These are phyloP conservation scores for Dothistroma septosporum DNA, from an alignment of 2,329 filamentous ascomycete genomes.

Conservation along the genomic window DNA sequence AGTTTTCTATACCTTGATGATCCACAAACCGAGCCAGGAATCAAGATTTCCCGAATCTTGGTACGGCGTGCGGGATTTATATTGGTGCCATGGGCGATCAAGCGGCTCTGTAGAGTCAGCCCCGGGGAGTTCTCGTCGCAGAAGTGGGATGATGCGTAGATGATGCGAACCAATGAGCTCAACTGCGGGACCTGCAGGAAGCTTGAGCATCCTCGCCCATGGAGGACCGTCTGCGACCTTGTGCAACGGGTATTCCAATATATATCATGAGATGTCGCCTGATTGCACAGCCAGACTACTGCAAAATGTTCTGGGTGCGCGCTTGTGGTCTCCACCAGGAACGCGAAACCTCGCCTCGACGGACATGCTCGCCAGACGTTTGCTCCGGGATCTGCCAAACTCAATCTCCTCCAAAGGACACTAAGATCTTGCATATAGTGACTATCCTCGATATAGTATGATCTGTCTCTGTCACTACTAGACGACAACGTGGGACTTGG, in stretches of 20 bases:
- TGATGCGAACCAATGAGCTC: conserved; percentile 1
- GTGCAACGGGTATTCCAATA: not conserved
- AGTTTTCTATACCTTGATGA: not conserved
- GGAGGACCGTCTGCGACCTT: not conserved
- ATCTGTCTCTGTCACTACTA: not conserved
- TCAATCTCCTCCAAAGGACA: conserved; percentile 6
- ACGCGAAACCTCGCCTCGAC: not conserved
- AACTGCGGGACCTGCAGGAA: not conserved
- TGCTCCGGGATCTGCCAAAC: conserved; percentile 6
- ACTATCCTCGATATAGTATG: not conserved
- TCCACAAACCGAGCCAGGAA: not conserved
- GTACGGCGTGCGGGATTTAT: not conserved
- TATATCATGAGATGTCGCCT: not conserved
- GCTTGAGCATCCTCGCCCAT: not conserved
- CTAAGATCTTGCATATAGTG: conserved; percentile 10
- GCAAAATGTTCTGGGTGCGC: too few species aligned
- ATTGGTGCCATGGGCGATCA: not conserved
- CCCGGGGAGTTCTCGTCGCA: not conserved
- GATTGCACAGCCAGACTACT: too few species aligned
- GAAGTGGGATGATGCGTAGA: not conserved
- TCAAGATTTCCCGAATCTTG: conserved; percentile 2
- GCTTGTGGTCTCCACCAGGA: not conserved
- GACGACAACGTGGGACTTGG: conserved; percentile 6
- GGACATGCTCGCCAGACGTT: too few species aligned
- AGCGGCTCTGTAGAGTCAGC: not conserved